Conservation (phyloP, 2,329 filamentous ascomycete species). For the Rutstroemia sp. region DNA sequence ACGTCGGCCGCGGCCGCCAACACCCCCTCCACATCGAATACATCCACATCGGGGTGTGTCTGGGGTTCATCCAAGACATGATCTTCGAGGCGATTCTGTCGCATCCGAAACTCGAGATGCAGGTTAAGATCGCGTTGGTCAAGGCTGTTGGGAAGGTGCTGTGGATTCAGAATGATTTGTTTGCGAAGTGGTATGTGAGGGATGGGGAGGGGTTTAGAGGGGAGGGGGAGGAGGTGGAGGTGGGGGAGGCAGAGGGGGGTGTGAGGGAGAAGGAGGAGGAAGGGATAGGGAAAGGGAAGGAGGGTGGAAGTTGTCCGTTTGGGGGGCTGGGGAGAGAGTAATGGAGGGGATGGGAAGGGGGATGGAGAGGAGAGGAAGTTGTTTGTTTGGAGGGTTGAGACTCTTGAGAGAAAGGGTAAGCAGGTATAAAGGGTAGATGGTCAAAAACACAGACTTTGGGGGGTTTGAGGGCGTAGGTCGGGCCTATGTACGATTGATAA, state of each 20-base stretch:
- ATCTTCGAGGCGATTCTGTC: constrained; percentile 69
- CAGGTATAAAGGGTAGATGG: no score
- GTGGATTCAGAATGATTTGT: constrained; percentile 83
- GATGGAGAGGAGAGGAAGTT: background rate
- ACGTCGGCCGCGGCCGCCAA: constrained; percentile 4
- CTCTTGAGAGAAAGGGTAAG: no score
- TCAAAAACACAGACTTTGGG: no score
- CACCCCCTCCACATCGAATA: constrained; percentile 46
- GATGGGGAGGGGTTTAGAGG: constrained; percentile 6
- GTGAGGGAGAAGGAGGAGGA: background rate
- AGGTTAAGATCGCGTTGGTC: constrained; percentile 64
- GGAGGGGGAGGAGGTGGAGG: constrained; percentile 2
- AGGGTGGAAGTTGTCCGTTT: constrained; percentile 1
- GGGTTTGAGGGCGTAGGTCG: no score
- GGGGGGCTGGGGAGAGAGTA: background rate
- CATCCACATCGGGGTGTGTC: constrained; percentile 64
- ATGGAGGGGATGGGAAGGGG: background rate
- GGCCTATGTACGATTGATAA: no score
- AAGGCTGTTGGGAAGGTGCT: constrained; percentile 74
- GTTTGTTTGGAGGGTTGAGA: no score
- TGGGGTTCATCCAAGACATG: constrained; percentile 71
- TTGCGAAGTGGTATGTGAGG: constrained; percentile 65
- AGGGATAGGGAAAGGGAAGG: background rate
- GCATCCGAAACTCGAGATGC: constrained; percentile 48
- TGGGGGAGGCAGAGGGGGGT: background rate